phyloP scores from a whole-genome alignment of 2,329 filamentous ascomycete species.

The Stagonosporopsis tanaceti region DNA sequence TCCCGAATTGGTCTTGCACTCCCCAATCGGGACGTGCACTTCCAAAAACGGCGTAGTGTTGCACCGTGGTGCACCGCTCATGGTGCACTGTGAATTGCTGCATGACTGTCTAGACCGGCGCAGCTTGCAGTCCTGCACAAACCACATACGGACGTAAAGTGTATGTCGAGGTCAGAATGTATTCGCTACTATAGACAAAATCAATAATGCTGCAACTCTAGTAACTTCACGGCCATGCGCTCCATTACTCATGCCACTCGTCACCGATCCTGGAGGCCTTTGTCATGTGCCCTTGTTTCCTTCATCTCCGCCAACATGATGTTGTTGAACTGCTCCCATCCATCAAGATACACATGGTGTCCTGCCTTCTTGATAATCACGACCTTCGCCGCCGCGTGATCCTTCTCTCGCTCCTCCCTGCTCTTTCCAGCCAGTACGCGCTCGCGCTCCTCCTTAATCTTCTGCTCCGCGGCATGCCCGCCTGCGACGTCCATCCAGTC shows the following conservation, averaged over 20 bases:
- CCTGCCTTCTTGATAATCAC: slow-evolving; percentile 76
- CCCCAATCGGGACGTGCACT: no score
- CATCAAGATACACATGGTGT: slow-evolving; percentile 77
- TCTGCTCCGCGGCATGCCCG: slow-evolving; percentile 80
- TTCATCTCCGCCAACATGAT: slow-evolving; percentile 72
- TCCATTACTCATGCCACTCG: not conserved
- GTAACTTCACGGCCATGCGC: not conserved
- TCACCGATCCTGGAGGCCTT: not conserved
- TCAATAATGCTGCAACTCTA: not conserved
- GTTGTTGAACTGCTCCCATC: slow-evolving; percentile 73
- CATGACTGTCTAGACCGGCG: no score
- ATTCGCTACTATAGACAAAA: not conserved
- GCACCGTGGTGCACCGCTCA: no score
- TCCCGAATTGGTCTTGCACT: no score
- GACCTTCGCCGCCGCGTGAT: slow-evolving; percentile 85
- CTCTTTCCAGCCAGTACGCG: slow-evolving; percentile 68
- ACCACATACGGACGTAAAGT: no score
- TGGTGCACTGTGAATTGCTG: no score
- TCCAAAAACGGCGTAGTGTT: no score
- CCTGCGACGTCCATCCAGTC: slow-evolving; percentile 99
- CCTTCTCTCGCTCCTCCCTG: slow-evolving; percentile 71
- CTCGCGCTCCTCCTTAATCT: slow-evolving; percentile 72
- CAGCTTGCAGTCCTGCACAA: no score
- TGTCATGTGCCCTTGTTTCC: slow-evolving; percentile 59
- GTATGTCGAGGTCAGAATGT: not conserved